Evolutionary conservation across 2,329 filamentous ascomycete genomes (phyloP).

Genomic region (Alternaria panax): DNA sequence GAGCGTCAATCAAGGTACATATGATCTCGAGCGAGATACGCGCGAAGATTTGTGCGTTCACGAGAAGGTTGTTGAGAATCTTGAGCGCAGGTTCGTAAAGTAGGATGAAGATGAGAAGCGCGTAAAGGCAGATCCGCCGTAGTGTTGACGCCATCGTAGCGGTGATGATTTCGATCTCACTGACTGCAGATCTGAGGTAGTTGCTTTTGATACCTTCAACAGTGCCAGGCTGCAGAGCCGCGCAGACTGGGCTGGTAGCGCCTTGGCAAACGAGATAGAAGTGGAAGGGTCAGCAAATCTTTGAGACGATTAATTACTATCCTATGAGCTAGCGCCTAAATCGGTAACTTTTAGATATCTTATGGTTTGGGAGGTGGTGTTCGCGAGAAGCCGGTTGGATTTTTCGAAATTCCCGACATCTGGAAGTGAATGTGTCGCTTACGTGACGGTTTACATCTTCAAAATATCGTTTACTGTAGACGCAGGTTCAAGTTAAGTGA

Average conservation of each 20-base stretch:
- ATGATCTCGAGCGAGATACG: background rate
- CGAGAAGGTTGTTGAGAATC: background rate
- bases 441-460: background rate
- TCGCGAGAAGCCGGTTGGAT: background rate
- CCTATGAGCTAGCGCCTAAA: too few relatives aligned
- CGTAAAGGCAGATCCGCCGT: background rate
- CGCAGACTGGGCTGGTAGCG: background rate
- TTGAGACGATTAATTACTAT: too few relatives aligned
- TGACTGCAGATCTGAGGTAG: background rate
- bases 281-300: too few relatives aligned
- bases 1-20: background rate
- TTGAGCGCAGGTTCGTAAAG: background rate
- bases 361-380: too few relatives aligned
- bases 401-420: background rate
- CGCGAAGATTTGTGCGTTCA: background rate
- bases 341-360: too few relatives aligned
- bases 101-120: background rate
- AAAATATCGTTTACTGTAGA: too few relatives aligned
- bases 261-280: background rate
- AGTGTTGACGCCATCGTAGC: background rate
- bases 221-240: background rate
- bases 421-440: background rate
- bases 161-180: background rate
- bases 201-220: background rate
- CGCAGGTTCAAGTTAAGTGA: too few relatives aligned